phyloP scores from a whole-genome alignment of 2,329 filamentous ascomycete species.

The Immersiporthe knoxdaviesiana region DNA sequence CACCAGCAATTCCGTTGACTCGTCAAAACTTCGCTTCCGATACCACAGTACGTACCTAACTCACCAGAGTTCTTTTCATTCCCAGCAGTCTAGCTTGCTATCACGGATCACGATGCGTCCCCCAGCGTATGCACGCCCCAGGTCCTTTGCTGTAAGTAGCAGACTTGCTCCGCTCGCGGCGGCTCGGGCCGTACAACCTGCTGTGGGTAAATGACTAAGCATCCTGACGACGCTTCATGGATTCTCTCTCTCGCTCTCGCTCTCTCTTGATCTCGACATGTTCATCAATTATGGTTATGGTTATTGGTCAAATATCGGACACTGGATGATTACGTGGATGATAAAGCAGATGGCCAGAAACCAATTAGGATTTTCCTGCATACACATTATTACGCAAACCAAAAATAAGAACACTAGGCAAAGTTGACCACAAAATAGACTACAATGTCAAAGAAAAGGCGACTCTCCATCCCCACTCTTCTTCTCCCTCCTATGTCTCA shows the following conservation, averaged over 20 bases:
- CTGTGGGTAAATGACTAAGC: conserved; percentile 5
- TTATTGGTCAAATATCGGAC: neutral
- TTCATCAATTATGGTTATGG: neutral
- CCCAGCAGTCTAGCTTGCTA: neutral
- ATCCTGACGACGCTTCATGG: neutral
- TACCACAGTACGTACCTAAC: neutral
- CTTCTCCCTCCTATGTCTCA: too few species aligned
- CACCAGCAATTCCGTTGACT: neutral
- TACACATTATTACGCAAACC: neutral
- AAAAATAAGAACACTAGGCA: neutral
- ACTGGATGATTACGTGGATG: neutral
- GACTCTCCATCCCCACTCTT: too few species aligned
- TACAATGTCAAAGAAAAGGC: neutral
- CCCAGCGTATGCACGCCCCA: neutral
- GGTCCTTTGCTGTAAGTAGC: neutral
- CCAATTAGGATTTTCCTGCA: neutral
- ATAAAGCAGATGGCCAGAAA: neutral
- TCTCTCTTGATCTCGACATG: neutral
- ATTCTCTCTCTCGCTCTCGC: neutral
- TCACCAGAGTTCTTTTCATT: too few species aligned
- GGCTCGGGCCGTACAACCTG: conserved; percentile 1
- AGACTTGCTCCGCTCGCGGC: neutral
- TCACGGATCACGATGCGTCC: too few species aligned
- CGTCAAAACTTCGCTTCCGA: too few species aligned
- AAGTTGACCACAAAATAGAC: neutral